Evolutionary conservation across 345 rosid genomes (phyloP).

Genomic region (Erodium maritimum): DNA sequence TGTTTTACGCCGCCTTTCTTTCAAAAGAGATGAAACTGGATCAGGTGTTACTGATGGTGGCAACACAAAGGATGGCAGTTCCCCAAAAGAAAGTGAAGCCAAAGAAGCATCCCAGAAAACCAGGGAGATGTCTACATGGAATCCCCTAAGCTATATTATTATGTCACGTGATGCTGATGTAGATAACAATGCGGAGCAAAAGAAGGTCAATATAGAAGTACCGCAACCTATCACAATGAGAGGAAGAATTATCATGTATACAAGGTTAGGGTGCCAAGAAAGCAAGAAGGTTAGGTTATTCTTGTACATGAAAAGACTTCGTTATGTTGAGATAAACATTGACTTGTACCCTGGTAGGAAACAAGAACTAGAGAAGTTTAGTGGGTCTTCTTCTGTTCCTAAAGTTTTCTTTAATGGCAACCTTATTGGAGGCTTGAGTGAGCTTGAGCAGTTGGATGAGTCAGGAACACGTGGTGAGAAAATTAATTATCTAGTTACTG

Average conservation of each 20-base stretch:
- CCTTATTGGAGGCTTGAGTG: conserved; percentile 50
- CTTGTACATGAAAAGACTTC: conserved; percentile 47
- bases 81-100: conserved; percentile 18
- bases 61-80: conserved; percentile 19
- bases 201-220: conserved; percentile 17
- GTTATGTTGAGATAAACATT: conserved; percentile 66
- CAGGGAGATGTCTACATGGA: conserved; percentile 43
- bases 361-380: conserved; percentile 51
- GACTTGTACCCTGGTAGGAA: conserved; percentile 68
- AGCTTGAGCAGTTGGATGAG: conserved; percentile 48
- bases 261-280: conserved; percentile 59
- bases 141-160: conserved; percentile 50
- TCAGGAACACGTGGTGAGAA: conserved; percentile 62
- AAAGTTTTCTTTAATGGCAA: conserved; percentile 61
- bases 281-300: conserved; percentile 47
- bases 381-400: conserved; percentile 61
- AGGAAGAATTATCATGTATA: conserved; percentile 62
- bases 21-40: conserved; percentile 25
- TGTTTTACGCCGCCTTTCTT: conserved; percentile 43
- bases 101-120: conserved; percentile 24
- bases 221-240: conserved; percentile 34
- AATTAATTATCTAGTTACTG: conserved; percentile 39
- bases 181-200: conserved; percentile 21
- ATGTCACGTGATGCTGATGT: conserved; percentile 33
- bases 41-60: conserved; percentile 14